Evolutionary conservation across 768 basidiomycete species (phyloP), one percentile per base, ranked within the genome.

Genomic region (Pisolithus microcarpus): DNA sequence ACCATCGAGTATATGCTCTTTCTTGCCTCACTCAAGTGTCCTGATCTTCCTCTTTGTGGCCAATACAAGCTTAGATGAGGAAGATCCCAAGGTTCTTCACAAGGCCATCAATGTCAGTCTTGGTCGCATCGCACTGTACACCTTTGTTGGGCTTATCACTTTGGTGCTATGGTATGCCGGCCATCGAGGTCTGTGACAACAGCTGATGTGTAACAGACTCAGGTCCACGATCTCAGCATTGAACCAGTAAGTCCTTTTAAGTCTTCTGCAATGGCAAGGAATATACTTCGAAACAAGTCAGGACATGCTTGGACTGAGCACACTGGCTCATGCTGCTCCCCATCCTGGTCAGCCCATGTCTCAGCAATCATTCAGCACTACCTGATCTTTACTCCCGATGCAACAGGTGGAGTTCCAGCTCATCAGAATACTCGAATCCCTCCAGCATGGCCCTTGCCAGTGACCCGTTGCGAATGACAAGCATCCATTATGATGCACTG

Each of bases 201-300:
- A 6, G 4, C 58, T 61, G 26, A 49, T 47, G 4, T 30, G 10
- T n/a, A 51, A 21, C 57, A 97, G 95, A 81, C 95, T 7, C 93
- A 95, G 85, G 91, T 99, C 1, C 96, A 99, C 68, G 96, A 99
- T 72, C 86, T 98, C 31, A 92, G 94, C 98, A 97, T 61, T n/a
- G n/a, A 79, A 83, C 2, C 89, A 95, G 65, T 98, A 94, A 90
- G 82, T 72, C 98, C 98, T 68, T 96, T 93, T 3, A 98, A 67
- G 95, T 98, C 50, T 99, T 99, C 83, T 86, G 95, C 24, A 96
- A 96, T 40, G 88, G 86, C 10, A 99, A 98, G 70, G 96, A 99
- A 60, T 98, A 99, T 65, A 70, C 84, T 50, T 84, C 90, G 38
- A 98, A 98, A 72, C 95, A 58, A 97, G 98, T 57, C 90, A 92